These are phyloP conservation scores for Mollisia scopiformis DNA, from an alignment of 2,329 filamentous ascomycete genomes.

Conservation along the genomic window DNA sequence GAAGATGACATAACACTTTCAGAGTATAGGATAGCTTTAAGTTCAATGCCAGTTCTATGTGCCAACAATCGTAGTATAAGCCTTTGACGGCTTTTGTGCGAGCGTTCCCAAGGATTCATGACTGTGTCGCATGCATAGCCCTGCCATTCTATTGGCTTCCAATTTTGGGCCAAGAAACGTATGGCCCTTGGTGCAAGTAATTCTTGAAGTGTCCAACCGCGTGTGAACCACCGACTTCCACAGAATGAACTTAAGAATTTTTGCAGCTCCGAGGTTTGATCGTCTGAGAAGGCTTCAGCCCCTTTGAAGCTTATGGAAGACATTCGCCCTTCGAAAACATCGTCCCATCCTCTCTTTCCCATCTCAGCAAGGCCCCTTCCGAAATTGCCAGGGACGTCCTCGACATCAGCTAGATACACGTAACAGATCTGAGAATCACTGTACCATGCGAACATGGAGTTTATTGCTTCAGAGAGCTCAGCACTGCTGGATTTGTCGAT, in stretches of 20 bases:
- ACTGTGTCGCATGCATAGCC: background rate
- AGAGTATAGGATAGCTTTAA: background rate
- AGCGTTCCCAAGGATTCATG: background rate
- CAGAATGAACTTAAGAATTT: too few species aligned
- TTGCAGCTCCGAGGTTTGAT: too few species aligned
- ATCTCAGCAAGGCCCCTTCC: too few species aligned
- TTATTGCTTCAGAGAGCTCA: slow-evolving; percentile 6
- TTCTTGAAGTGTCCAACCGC: background rate
- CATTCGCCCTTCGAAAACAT: too few species aligned
- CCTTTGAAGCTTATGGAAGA: too few species aligned
- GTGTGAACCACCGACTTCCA: slow-evolving; percentile 2
- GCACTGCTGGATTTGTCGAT: slow-evolving; percentile 17
- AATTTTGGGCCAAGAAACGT: background rate
- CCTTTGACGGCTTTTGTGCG: too few species aligned
- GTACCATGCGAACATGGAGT: slow-evolving; percentile 15
- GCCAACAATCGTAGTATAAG: too few species aligned
- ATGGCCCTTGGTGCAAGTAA: background rate
- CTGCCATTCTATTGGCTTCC: background rate
- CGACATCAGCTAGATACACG: too few species aligned
- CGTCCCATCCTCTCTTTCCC: too few species aligned
- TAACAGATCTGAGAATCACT: slow-evolving; percentile 5
- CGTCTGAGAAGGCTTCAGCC: too few species aligned
- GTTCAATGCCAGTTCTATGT: background rate
- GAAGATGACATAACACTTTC: background rate
- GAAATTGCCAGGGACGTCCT: too few species aligned